phyloP scores from a whole-genome alignment of 768 basidiomycete species.

The Tylopilus plumbeoviolaceoides region DNA sequence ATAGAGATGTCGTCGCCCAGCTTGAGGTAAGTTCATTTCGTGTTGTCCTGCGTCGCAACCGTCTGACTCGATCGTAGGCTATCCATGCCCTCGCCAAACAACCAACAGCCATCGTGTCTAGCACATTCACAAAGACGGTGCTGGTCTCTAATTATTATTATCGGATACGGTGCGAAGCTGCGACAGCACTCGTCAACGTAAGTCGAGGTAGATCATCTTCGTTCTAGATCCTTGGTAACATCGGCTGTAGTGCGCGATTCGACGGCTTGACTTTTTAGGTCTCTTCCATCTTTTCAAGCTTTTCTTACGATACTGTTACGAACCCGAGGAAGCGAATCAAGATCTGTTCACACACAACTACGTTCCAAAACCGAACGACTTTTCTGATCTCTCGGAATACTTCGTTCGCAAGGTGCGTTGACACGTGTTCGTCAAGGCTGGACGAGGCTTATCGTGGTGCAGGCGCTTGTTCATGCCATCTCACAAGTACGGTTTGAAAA shows the following conservation, averaged over 20 bases:
- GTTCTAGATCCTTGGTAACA: slow-evolving; percentile 11
- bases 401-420: slow-evolving; percentile 82
- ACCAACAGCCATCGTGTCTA: slow-evolving; percentile 82
- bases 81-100: slow-evolving; percentile 79
- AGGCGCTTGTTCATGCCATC: slow-evolving; percentile 80
- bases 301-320: slow-evolving; percentile 87
- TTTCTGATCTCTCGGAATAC: slow-evolving; percentile 87
- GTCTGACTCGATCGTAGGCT: slow-evolving; percentile 55
- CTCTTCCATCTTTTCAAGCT: slow-evolving; percentile 95
- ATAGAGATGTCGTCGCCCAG: slow-evolving; percentile 95
- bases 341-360: slow-evolving; percentile 84
- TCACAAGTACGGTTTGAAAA: slow-evolving; percentile 84
- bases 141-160: slow-evolving; percentile 95
- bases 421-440: neutral
- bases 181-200: slow-evolving; percentile 76
- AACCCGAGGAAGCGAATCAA: slow-evolving; percentile 75
- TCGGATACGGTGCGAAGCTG: slow-evolving; percentile 94
- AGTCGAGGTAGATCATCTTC: slow-evolving; percentile 25
- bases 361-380: slow-evolving; percentile 94
- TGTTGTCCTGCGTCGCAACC: neutral
- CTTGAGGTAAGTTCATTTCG: slow-evolving; percentile 66
- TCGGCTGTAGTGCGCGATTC: slow-evolving; percentile 69
- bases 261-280: slow-evolving; percentile 80
- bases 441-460: slow-evolving; percentile 7
- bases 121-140: slow-evolving; percentile 88